Base-by-base conservation (phyloP, 306 rosid species). In the Prunus davidiana region DNA sequence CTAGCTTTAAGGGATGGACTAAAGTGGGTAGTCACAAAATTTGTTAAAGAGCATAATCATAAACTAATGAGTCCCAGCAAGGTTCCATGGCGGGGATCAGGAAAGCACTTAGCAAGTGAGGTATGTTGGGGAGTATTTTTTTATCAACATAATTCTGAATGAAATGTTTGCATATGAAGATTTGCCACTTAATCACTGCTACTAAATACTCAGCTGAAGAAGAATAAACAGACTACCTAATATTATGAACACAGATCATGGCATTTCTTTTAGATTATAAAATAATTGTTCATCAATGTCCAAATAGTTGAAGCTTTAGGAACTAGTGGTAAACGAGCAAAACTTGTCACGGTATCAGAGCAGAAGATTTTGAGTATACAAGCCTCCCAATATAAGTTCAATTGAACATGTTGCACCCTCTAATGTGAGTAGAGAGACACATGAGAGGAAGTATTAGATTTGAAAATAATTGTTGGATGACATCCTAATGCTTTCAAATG, bases 11-110 rank as follows among this genome's bases (percentile, higher is more conserved):
- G 89, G 65, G 90, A 86, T 69, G 96, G 85, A 81, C 87, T 72
- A 73, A 87, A 84, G 69, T 91, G 96, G 96, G 86, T 87, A 50
- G 86, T 91, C 78, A 87, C 93, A 76, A 91, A 91, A 81, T 85
- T 84, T 84, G 86, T 87, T 78, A 87, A 85, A 80, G 96, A 89
- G 60, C 96, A 90, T 73, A 88, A 78, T 57, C 96, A 91, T 81
- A 88, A 81, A 65, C 71, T 87, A 71, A 78, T 88, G 89, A 90
- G 83, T 83, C 90, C 93, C 51, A 86, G 93, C 82, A 83, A 88
- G 85, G 92, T 88, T 82, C 92, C 93, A 64, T 85, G 93, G 91
- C 82, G 90, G 69, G 88, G 89, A 82, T 81, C 89, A 75, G 88
- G 85, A 83, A 88, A 86, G 82, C 88, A 88, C 82, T 80, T 89